These are phyloP conservation scores for Phytophthora citrophthora DNA, from an alignment of 352 stramenopile species.

Conservation along the genomic window DNA sequence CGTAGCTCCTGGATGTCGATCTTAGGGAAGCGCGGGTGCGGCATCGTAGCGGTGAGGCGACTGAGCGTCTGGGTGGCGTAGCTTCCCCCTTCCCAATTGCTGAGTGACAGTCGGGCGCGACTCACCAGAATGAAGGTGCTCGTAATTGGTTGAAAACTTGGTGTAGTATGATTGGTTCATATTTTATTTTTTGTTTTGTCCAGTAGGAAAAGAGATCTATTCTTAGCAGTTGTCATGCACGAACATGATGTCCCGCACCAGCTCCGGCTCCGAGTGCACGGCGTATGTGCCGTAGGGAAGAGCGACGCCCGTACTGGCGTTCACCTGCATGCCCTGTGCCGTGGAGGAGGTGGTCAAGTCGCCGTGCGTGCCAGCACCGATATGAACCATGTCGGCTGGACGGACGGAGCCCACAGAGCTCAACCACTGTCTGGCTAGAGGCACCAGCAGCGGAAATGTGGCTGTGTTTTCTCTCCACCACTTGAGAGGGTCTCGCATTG, in stretches of 20 bases:
- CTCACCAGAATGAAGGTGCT: constrained; percentile 15
- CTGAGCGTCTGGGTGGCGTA: constrained; percentile 5
- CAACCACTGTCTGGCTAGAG: constrained; percentile 56
- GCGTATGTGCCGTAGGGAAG: constrained; percentile 22
- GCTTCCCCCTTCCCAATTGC: constrained; percentile 12
- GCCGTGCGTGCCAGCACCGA: constrained; percentile 15
- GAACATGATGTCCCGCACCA: constrained; percentile 56
- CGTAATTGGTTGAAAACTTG: constrained; percentile 10
- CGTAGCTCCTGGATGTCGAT: constrained; percentile 95
- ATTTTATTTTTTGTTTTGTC: constrained; percentile 4
- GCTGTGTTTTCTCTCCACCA: constrained; percentile 52
- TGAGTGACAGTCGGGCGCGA: constrained; percentile 13
- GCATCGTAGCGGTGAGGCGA: constrained; percentile 49
- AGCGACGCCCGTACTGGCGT: constrained; percentile 19
- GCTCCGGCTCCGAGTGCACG: constrained; percentile 51
- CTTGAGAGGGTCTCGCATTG: constrained; percentile 49
- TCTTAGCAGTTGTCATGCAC: constrained; percentile 56
- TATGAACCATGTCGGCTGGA: constrained; percentile 33
- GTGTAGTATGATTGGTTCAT: background rate
- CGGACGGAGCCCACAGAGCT: constrained; percentile 49
- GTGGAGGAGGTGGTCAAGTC: constrained; percentile 20
- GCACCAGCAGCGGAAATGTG: constrained; percentile 44
- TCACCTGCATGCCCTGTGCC: constrained; percentile 19
- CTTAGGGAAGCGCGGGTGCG: constrained; percentile 92
- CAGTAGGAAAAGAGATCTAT: constrained; percentile 8